Evolutionary conservation across 1,284 basidiomycete species (phyloP).

Genomic region (Testicularia cyperi): DNA sequence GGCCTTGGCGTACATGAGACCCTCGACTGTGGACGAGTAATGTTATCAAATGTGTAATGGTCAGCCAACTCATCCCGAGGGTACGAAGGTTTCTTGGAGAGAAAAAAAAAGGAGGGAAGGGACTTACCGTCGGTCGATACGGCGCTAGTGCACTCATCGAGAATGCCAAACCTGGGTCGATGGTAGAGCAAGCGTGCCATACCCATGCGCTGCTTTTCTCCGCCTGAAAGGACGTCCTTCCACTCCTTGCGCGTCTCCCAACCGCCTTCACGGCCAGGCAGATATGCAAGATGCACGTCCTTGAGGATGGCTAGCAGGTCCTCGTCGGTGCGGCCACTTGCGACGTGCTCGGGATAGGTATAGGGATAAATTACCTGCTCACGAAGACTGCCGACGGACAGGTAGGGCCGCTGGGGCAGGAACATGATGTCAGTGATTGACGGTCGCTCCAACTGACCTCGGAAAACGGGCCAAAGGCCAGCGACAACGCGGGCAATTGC

Average conservation of each 20-base stretch:
- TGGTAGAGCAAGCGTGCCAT: conserved; percentile 76
- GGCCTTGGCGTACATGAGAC: conserved; percentile 89
- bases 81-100: too few relatives aligned
- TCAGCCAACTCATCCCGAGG: too few relatives aligned
- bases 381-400: conserved; percentile 79
- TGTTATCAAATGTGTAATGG: too few relatives aligned
- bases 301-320: conserved; percentile 75
- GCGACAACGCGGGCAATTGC: conserved; percentile 86
- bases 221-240: conserved; percentile 74
- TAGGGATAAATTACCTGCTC: conserved; percentile 70
- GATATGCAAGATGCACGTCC: conserved; percentile 79
- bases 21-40: conserved; percentile 83
- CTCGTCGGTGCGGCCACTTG: conserved; percentile 66
- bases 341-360: conserved; percentile 54
- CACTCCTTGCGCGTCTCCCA: conserved; percentile 82
- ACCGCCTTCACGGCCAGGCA: conserved; percentile 81
- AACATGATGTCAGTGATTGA: conserved; percentile 70
- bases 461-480: conserved; percentile 74
- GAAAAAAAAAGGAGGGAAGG: too few relatives aligned
- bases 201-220: conserved; percentile 78
- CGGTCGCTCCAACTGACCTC: conserved; percentile 58
- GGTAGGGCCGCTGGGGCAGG: conserved; percentile 87
- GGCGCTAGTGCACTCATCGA: conserved; percentile 86
- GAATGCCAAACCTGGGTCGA: conserved; percentile 67
- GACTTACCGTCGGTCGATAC: conserved; percentile 75